Conservation (phyloP, 75 land plant species). For the Chamaecyparis obtusa region DNA sequence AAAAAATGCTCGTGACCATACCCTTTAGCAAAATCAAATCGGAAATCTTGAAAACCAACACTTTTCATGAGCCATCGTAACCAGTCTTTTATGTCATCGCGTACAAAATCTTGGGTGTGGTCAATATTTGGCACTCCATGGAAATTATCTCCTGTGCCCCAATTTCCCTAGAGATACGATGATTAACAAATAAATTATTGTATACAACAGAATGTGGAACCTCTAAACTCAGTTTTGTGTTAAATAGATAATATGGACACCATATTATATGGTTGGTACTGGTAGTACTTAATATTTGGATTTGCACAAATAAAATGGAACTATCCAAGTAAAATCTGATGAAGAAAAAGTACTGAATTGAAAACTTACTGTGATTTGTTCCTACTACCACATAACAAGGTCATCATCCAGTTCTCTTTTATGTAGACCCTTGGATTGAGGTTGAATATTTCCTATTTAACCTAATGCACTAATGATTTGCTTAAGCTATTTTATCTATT, state of each 20-base stretch:
- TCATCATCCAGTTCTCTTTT: background rate
- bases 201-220: background rate
- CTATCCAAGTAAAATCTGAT: background rate
- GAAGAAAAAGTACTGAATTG: background rate
- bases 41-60: slow-evolving; percentile 85
- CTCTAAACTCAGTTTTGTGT: background rate
- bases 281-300: background rate
- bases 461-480: background rate
- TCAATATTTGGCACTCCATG: slow-evolving; percentile 89
- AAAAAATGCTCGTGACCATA: slow-evolving; percentile 18
- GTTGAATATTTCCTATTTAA: background rate
- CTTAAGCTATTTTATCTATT: background rate
- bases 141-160: slow-evolving; percentile 80
- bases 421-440: background rate
- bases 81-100: slow-evolving; percentile 75
- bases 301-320: background rate
- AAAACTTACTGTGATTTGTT: background rate
- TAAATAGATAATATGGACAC: background rate
- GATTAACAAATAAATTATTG: background rate
- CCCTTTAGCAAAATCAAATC: slow-evolving; percentile 97
- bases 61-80: slow-evolving; percentile 65
- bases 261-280: background rate
- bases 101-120: slow-evolving; percentile 79
- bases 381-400: background rate
- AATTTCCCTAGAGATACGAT: slow-evolving; percentile 52